Evolutionary conservation across 2,329 filamentous ascomycete genomes (phyloP), one percentile per base, ranked within the genome.

Genomic region (Aspergillus chevalieri): DNA sequence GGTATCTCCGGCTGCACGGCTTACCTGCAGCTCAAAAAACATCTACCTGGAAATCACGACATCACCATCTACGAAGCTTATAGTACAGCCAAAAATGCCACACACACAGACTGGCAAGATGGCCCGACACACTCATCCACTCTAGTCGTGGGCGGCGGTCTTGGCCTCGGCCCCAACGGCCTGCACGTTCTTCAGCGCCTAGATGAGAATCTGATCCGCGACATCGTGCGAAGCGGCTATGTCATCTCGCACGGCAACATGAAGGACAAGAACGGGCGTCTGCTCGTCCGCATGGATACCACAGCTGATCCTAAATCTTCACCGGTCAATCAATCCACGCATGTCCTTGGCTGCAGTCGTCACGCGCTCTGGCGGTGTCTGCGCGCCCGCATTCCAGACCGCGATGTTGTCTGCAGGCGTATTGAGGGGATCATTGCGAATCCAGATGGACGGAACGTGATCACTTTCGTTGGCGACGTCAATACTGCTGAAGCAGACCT

Each of bases 11-110:
- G 71, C 22, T 70, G 69, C 46, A 49, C 66, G 9, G 59, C 59
- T 36, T 74, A 74, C 47, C 62, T 74, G 8, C 62, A 65, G 28
- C 57, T 75, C 4, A 64, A 64, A 46, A 74, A 74, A 47, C 66
- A 70, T 46, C 65, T 75, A 7, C 66, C 63, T 3, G 46, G 53
- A 21, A 52, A 57, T 7, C 62, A 71, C 47, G 56, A 65, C 26
- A 65, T 66, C 53, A 64, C 54, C 15, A 69, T 75, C 46, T 72
- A 72, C 53, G 72, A 74, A 56, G 63, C 68, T 3, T 66, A 74
- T 50, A 57, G 66, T 46, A 68, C 67, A n/a, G 34, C 50, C 22
- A 49, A 59, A 24, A 53, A 65, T 42, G 54, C 52, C 6, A 59
- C 55, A 14, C 50, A 52, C 15, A 51, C 54, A 12, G 49, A 59